Percentiles rank a stretch among this genome's conserved stretches.
Conservation (phyloP, 2,329 filamentous ascomycete genomes). For the Pochonia chlamydosporia region DNA sequence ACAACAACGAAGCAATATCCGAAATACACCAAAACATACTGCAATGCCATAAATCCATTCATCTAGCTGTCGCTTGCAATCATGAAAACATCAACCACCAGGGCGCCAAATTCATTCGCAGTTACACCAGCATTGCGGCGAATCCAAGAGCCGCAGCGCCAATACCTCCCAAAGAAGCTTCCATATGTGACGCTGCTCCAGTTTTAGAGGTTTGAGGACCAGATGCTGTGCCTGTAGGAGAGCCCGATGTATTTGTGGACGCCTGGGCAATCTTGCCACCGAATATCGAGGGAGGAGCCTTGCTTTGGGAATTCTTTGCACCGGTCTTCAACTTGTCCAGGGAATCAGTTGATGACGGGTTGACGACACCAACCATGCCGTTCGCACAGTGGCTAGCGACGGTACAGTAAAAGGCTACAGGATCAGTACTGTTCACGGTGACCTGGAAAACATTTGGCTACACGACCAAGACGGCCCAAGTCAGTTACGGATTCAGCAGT, state of each 20-base stretch:
- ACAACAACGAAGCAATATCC: background rate
- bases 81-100: no score
- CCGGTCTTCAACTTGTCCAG: slow-evolving; percentile 13
- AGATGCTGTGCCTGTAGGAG: slow-evolving; percentile 1
- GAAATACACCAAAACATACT: background rate
- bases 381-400: slow-evolving; percentile 20
- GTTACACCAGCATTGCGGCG: slow-evolving; percentile 5
- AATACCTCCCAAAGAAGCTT: slow-evolving; percentile 1
- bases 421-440: slow-evolving; percentile 21
- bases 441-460: slow-evolving; percentile 17
- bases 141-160: slow-evolving; percentile 3
- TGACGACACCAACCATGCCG: slow-evolving; percentile 26
- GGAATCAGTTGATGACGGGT: slow-evolving; percentile 16
- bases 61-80: no score
- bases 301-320: slow-evolving; percentile 6
- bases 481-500: slow-evolving; percentile 4
- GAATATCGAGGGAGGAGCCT: slow-evolving; percentile 8
- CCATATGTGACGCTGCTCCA: slow-evolving; percentile 1
- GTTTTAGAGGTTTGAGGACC: background rate
- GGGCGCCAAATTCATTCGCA: background rate
- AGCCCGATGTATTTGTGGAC: background rate
- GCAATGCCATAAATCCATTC: background rate
- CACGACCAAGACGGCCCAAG: background rate
- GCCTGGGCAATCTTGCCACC: slow-evolving; percentile 12
- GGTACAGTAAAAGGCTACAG: slow-evolving; percentile 25